Evolutionary conservation across 2,329 filamentous ascomycete genomes (phyloP), one percentile per base, ranked within the genome.

Genomic region (Ramichloridium luteum): DNA sequence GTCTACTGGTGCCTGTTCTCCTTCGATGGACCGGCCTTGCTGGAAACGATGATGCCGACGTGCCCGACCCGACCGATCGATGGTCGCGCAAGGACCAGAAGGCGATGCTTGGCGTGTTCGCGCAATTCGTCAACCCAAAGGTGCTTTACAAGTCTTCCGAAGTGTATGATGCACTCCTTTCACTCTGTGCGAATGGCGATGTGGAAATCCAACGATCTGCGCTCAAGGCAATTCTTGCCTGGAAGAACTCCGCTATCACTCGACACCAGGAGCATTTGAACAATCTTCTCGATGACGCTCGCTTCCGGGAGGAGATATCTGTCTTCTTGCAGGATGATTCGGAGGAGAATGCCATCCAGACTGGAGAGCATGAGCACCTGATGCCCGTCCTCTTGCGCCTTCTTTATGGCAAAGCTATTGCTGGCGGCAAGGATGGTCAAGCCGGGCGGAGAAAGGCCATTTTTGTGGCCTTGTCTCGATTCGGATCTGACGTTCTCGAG

Each of bases 221-320:
- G 0, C 66, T 98, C 20, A 86, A 85, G 54, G 81, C 80, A 6
- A 72, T 98, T 5, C 66, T 94, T 31, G 74, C 84, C 0, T 98
- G 90, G 88, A 96, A 93, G 54, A 72, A 80, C 36, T 68, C 77
- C 2, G 74, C 70, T 6, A 65, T 98, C 30, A 70, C 69, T 37
- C 68, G 76, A 1, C 93, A 96, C 50, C 74, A 85, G 47, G 85
- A 94, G 45, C 83, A 86, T 45, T 59, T 98, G 14, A 70, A 84
- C 39, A 86, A 84, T 46, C 65, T 98, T 2, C 70, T 96, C 6
- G 90, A 98, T 44, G 90, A 96, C 40, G 77, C 81, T 14, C 73
- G 82, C 29, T 93, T 96, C 59, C 83, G 85, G 50, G 90, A 96
- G 49, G 88, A 96, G 53, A 68, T 98, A n/a, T 79, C 84, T 1